phyloP scores from a whole-genome alignment of 495 filamentous ascomycete genomes.

The Aspergillus ostianus region DNA sequence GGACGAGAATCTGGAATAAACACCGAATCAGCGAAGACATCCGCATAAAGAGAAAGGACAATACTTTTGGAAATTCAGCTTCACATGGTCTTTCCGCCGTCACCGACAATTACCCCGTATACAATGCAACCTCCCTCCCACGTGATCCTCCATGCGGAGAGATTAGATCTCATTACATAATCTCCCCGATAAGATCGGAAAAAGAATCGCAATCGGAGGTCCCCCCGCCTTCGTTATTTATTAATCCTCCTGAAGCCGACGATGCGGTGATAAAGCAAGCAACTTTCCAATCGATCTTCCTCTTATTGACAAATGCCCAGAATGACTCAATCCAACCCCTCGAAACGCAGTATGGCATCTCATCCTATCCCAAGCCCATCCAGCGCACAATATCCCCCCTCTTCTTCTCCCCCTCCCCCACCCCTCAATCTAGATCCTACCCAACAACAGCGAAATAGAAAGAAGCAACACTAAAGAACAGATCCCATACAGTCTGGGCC shows the following conservation, averaged over 20 bases:
- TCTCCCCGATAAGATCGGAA: background rate
- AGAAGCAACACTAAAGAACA: no score
- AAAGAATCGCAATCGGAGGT: background rate
- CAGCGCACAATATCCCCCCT: no score
- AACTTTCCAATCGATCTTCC: background rate
- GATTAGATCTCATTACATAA: background rate
- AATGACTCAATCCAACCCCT: slow-evolving; percentile 1
- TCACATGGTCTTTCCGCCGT: background rate
- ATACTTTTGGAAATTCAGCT: background rate
- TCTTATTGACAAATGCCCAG: no score
- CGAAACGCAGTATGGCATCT: slow-evolving; percentile 11
- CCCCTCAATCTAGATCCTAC: no score
- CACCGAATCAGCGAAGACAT: background rate
- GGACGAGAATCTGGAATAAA: background rate
- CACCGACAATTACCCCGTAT: no score
- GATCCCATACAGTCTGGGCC: slow-evolving; percentile 22
- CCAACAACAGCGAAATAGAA: no score
- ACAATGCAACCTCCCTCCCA: no score
- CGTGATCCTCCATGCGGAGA: background rate
- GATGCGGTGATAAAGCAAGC: background rate
- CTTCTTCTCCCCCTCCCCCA: no score
- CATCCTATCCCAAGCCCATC: no score
- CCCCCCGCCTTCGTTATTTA: background rate
- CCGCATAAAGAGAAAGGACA: background rate
- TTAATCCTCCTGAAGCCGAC: background rate